Evolutionary conservation across 257 asterid genomes (phyloP), one percentile per base, ranked within the genome.

Genomic region (Echites panduratus): DNA sequence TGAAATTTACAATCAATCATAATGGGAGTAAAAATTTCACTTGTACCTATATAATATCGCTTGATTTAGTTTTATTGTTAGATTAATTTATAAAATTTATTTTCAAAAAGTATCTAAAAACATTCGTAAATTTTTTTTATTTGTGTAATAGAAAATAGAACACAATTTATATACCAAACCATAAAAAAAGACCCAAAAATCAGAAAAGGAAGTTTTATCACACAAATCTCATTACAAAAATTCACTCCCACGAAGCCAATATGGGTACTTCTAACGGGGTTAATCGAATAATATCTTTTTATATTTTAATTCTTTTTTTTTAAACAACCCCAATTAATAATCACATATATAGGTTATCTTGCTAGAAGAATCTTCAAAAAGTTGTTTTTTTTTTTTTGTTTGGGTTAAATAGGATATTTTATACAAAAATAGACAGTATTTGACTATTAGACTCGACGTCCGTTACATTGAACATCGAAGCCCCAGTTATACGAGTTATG

Each of bases 401-500:
- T 58, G 53, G 20, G 0, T 54, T 24, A 0, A 44, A 59, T 45
- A 56, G 32, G 0, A 10, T 1, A 26, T 45, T 41, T 40, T 74
- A 9, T n/a, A 9, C 9, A 12, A 52, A 74, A 54, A 19, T 19
- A 45, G 68, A n/a, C 13, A 22, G 68, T 19, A 75, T 68, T 19
- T 35, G 64, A 48, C 58, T 4, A 26, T 1, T 0, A 12, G 62
- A 35, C 56, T 56, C 59, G 13, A n/a, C 38, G 22, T 38, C 50
- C 22, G 44, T 38, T 35, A 27, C 24, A 27, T 3, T 32, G 50
- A 62, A 64, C 9, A 57, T 0, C 20, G 9, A 35, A 64, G 70
- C 17, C 52, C 41, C 69, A 65, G 73, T 75, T 85, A 87, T 66
- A 86, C 83, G 82, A 65, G 73, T 75, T 85, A 87, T 66, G 88